phyloP scores from a whole-genome alignment of 1,284 basidiomycete species.

The Moesziomyces sp. region DNA sequence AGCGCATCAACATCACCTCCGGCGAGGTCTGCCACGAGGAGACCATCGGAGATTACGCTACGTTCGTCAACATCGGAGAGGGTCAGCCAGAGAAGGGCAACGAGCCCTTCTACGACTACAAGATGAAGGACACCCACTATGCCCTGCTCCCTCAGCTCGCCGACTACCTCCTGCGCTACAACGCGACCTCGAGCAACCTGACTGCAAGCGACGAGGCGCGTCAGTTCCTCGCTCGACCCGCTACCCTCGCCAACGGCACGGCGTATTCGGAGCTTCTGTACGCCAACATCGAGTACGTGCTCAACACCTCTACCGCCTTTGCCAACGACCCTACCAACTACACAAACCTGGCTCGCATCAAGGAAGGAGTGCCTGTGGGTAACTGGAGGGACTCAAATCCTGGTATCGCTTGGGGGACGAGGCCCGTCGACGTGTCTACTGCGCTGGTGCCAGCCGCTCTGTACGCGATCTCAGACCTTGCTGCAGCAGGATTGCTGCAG shows the following conservation, averaged over 20 bases:
- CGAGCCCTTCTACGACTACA: constrained; percentile 69
- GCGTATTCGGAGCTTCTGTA: constrained; percentile 67
- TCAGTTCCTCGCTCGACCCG: constrained; percentile 62
- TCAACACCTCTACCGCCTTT: constrained; percentile 68
- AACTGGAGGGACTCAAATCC: constrained; percentile 73
- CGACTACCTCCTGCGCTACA: constrained; percentile 69
- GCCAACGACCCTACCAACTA: constrained; percentile 58
- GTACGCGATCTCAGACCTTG: constrained; percentile 70
- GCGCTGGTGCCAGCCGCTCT: constrained; percentile 72
- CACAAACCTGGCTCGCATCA: constrained; percentile 67
- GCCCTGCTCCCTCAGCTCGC: constrained; percentile 70
- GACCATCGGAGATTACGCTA: constrained; percentile 67
- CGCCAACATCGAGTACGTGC: constrained; percentile 65
- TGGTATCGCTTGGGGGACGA: constrained; percentile 71
- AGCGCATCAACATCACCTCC: constrained; percentile 69
- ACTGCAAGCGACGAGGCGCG: constrained; percentile 54
- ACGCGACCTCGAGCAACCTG: constrained; percentile 12
- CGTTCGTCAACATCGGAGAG: constrained; percentile 68
- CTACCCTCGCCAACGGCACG: constrained; percentile 69
- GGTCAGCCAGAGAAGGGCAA: constrained; percentile 69
- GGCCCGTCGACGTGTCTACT: constrained; percentile 72
- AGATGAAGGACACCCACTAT: constrained; percentile 71
- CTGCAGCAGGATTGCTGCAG: constrained; percentile 67
- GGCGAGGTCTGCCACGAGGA: constrained; percentile 71
- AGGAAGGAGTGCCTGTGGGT: constrained; percentile 69